phyloP scores from a whole-genome alignment of 2,329 filamentous ascomycete species.

The Herpotrichia juniperi region DNA sequence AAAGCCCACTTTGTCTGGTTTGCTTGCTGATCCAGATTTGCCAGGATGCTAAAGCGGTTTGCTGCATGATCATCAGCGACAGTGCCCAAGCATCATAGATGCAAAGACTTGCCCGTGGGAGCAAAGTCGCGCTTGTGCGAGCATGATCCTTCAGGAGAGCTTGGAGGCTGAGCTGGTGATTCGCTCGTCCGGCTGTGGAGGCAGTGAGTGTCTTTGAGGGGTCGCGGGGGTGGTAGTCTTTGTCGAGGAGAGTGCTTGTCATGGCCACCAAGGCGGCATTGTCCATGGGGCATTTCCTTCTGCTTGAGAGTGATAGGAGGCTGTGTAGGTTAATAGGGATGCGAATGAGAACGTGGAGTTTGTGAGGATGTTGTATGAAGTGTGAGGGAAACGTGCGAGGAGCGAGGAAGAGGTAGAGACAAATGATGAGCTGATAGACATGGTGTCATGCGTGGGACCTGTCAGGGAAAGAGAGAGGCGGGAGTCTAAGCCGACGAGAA shows the following conservation, averaged over 20 bases:
- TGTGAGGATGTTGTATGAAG: conserved; percentile 6
- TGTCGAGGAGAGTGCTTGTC: conserved; percentile 13
- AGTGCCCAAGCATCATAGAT: neutral
- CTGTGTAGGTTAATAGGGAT: conserved; percentile 10
- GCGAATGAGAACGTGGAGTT: conserved; percentile 10
- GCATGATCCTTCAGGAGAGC: conserved; percentile 14
- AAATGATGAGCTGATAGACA: neutral
- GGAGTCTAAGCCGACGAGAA: neutral
- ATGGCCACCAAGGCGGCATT: conserved; percentile 14
- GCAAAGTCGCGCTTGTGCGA: conserved; percentile 24
- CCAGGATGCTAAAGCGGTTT: conserved; percentile 37
- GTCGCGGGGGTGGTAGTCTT: conserved; percentile 9
- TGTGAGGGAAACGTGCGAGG: conserved; percentile 7
- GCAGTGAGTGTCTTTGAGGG: conserved; percentile 15
- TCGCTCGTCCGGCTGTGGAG: conserved; percentile 15
- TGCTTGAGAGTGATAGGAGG: conserved; percentile 12
- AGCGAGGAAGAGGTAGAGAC: neutral
- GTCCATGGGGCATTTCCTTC: conserved; percentile 23
- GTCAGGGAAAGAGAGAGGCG: neutral
- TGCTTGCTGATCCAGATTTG: conserved; percentile 23
- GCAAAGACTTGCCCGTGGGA: conserved; percentile 24
- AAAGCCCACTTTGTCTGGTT: conserved; percentile 26
- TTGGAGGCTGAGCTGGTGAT: neutral
- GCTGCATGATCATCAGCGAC: conserved; percentile 17
- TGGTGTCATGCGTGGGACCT: neutral